Base-by-base conservation (phyloP, 306 rosid species). In the Cucumis melo region DNA sequence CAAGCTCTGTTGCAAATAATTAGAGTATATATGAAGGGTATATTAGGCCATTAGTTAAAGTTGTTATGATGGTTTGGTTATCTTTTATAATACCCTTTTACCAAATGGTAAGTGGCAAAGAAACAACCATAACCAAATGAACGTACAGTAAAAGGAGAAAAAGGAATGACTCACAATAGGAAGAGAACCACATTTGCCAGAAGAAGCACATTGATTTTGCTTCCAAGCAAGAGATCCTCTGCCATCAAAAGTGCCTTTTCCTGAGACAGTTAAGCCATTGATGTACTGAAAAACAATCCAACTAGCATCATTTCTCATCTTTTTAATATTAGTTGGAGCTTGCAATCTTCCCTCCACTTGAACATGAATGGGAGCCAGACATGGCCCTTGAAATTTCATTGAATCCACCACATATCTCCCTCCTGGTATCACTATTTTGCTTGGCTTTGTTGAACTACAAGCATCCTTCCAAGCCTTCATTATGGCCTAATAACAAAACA, bases 191-290 rank as follows among this genome's bases (percentile, higher is more conserved):
- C 87, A 84, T 1, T 50, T 29, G 3, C 34, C 19, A 41, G 66
- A 58, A 7, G n/a, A 64, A 13, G 79, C 41, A 17, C 87, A 87
- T 10, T 67, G 23, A 36, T 79, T 79, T 53, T 55, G n/a, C 10
- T 42, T 70, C 88, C 88, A 87, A 77, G 87, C 71, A 11, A 1
- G 9, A 57, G 32, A 66, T 56, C 90, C 88, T 76, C 74, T 65
- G 51, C 90, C 90, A 61, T 87, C 86, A 42, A 87, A 84, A 41
- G 66, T 72, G 51, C 90, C 88, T 5, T 14, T 17, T 8, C 88
- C 90, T 0, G 81, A 76, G 17, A 87, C 3, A 34, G 82, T 87
- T 21, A 87, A 44, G 19, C 2, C 15, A 23, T 78, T 57, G 21
- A 86, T 51, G 59, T 79, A n/a, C 6, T 29, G 17, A 63, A 88